Evolutionary conservation across 768 basidiomycete genomes (phyloP), one percentile per base, ranked within the genome.

Genomic region (Tremella fuciformis): DNA sequence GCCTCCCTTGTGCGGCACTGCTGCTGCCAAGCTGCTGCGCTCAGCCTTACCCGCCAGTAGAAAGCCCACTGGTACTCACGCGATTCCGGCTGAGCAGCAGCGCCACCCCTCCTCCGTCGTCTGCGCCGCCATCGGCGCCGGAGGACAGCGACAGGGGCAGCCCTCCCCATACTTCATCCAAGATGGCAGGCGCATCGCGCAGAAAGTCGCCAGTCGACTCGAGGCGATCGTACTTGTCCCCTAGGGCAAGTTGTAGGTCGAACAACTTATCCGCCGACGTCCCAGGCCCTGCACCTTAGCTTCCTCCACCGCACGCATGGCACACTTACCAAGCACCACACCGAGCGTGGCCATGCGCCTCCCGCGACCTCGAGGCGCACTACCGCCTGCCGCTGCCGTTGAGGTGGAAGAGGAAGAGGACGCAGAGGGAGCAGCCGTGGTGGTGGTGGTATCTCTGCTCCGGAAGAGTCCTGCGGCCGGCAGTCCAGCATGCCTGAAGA

Each of bases 331-430:
- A 11, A 72, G 44, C 4, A 74, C 52, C 1, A 72, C 62, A 21
- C 70, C 74, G 24, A 77, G 46, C 13, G 69, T 74, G n/a, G 64
- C 68, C 76, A 75, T 77, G 38, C 67, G 46, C 39, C 76, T 58
- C 2, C 75, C 71, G 48, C 73, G 44, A 2, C 68, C 65, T 15
- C 63, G 62, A 34, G 57, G 57, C 25, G 58, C 63, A 34, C 29
- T 34, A 11, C 29, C 11, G 4, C 29, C 29, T 34, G 29, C 29
- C 29, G 11, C 29, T 11, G 29, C 29, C 29, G 6, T 11, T 34
- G 29, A 4, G 6, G 29, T 11, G 11, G 29, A 34, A 11, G 29
- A 6, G 29, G 29, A 34, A 34, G 29, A 6, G 11, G 29, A 34
- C 29, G 29, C 29, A 13, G 64, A 59, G 15, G 37, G 13, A 46